Conservation (phyloP, 495 filamentous ascomycete genomes). For the Lindgomyces ingoldianus region DNA sequence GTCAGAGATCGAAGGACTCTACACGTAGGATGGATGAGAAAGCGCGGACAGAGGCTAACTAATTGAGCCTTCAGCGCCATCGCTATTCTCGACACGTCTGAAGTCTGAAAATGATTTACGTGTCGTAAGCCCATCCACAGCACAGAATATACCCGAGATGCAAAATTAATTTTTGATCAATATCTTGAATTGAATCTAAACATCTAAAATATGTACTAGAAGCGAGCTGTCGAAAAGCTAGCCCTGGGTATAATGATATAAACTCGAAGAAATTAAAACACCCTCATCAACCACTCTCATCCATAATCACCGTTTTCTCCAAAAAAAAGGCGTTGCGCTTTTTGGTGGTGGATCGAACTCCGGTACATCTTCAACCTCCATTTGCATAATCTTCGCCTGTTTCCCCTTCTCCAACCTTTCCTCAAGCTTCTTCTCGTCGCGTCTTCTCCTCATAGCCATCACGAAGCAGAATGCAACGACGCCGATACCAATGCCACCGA, state of each 20-base stretch:
- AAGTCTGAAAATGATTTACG: no score
- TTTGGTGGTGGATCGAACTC: constrained; percentile 28
- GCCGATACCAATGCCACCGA: constrained; percentile 37
- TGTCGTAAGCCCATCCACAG: no score
- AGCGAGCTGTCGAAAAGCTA: constrained; percentile 9
- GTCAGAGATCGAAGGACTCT: no score
- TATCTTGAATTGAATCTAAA: background rate
- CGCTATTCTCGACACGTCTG: no score
- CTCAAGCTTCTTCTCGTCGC: constrained; percentile 16
- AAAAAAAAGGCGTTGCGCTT: constrained; percentile 23
- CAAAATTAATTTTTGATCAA: no score
- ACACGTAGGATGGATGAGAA: no score
- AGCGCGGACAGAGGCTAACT: no score
- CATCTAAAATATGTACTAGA: background rate
- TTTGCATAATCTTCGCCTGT: constrained; percentile 29
- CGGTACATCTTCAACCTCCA: constrained; percentile 33
- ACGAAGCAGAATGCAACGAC: constrained; percentile 17
- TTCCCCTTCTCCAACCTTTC: constrained; percentile 20
- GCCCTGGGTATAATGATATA: constrained; percentile 29
- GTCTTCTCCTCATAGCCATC: constrained; percentile 4
- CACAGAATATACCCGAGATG: no score
- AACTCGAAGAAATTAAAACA: background rate
- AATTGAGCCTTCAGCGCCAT: no score
- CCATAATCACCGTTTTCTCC: constrained; percentile 24
- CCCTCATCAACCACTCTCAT: background rate